These are phyloP conservation scores for Telopea speciosissima DNA, from an alignment of 177 flowering plant species.

Conservation along the genomic window DNA sequence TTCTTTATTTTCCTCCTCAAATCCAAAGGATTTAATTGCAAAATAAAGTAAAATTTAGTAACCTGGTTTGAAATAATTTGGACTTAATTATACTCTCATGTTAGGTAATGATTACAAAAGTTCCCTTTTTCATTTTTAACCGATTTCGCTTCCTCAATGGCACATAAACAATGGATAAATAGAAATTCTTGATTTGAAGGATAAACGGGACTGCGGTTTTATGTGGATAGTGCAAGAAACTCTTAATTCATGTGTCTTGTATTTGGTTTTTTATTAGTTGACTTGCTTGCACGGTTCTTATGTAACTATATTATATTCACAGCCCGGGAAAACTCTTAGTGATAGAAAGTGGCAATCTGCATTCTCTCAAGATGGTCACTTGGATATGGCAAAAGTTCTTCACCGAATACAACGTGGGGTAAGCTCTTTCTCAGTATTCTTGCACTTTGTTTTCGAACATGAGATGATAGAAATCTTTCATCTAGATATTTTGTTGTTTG, in stretches of 20 bases:
- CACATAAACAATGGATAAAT: too few relatives aligned
- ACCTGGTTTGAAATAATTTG: too few relatives aligned
- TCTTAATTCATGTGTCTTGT: not conserved
- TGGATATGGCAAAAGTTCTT: conserved; percentile 82
- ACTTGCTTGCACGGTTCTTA: not conserved
- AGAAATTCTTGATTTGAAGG: not conserved
- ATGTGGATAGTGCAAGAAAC: not conserved
- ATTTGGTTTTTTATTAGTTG: not conserved
- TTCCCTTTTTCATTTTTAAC: too few relatives aligned
- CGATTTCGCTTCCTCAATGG: too few relatives aligned
- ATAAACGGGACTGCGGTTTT: not conserved
- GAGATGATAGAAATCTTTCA: not conserved
- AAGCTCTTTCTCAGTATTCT: conserved; percentile 13
- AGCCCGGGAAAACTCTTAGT: conserved; percentile 88
- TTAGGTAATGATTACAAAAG: too few relatives aligned
- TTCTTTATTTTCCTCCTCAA: not conserved
- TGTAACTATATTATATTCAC: not conserved
- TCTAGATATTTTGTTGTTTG: not conserved
- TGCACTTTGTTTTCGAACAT: not conserved
- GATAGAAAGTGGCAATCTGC: conserved; percentile 80
- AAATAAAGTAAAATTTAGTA: too few relatives aligned
- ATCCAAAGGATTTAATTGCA: too few relatives aligned
- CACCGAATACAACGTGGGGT: conserved; percentile 89
- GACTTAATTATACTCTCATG: too few relatives aligned
- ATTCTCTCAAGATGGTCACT: conserved; percentile 66